A percentile compares a stretch with the other conserved stretches of the same genome.
Evolutionary conservation across 2,329 filamentous ascomycete species (phyloP).

Genomic region (Claviceps monticola): DNA sequence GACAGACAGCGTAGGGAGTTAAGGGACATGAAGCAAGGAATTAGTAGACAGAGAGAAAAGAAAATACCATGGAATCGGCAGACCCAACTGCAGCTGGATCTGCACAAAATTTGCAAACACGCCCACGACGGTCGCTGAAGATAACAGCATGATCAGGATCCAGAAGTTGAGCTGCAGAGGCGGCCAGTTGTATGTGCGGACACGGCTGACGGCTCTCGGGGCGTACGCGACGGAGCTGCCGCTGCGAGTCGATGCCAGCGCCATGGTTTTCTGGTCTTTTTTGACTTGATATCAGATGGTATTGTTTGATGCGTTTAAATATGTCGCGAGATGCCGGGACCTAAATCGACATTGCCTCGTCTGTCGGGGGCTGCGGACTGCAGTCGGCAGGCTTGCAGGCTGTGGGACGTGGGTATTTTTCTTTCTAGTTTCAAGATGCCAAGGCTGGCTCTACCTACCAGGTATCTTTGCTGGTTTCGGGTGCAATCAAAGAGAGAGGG

Average conservation of each 20-base stretch:
- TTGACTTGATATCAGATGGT: background rate
- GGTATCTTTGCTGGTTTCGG: too few relatives aligned
- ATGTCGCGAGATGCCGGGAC: background rate
- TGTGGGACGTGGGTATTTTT: too few relatives aligned
- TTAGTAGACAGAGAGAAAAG: too few relatives aligned
- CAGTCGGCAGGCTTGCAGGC: too few relatives aligned
- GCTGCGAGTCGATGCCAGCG: constrained; percentile 9
- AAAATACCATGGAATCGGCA: constrained; percentile 44
- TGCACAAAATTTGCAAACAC: constrained; percentile 47
- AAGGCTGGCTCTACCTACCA: too few relatives aligned
- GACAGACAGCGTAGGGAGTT: background rate
- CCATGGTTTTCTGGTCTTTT: background rate
- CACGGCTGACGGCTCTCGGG: constrained; percentile 26
- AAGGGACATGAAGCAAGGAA: background rate
- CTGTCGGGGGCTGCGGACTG: too few relatives aligned
- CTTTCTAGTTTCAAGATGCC: too few relatives aligned
- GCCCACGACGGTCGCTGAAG: constrained; percentile 44
- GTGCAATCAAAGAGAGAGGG: too few relatives aligned
- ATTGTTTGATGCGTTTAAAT: background rate
- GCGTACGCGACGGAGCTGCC: constrained; percentile 30
- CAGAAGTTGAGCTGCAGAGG: constrained; percentile 53
- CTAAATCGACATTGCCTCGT: too few relatives aligned
- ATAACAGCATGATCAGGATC: constrained; percentile 51
- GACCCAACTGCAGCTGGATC: constrained; percentile 39
- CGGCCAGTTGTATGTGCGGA: constrained; percentile 55